Conservation (phyloP, 23 red algal genomes). For the Gracilaria gracilis region DNA sequence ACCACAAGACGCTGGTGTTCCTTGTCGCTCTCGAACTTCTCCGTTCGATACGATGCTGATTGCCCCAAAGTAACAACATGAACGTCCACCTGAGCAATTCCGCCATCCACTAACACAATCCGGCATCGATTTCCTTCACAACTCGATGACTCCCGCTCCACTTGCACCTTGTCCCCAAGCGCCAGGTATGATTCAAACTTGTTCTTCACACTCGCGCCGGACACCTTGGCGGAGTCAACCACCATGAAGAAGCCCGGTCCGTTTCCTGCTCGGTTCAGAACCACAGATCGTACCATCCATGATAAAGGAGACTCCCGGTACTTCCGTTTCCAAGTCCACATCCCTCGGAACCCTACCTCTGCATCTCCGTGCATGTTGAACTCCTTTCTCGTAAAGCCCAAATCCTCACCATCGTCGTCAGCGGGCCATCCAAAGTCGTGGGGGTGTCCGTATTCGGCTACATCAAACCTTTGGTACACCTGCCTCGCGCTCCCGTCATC, state of each 20-base stretch:
- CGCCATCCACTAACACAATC: constrained; percentile 31
- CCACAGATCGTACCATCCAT: constrained; percentile 39
- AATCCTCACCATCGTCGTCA: constrained; percentile 16
- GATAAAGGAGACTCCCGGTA: constrained; percentile 5
- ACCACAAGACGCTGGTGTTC: constrained; percentile 15
- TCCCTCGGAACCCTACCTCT: constrained; percentile 46
- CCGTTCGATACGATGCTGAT: not conserved
- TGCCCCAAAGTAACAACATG: constrained; percentile 12
- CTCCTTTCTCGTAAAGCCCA: not conserved
- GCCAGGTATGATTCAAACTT: constrained; percentile 59
- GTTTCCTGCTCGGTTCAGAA: constrained; percentile 10
- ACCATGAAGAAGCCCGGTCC: constrained; percentile 48
- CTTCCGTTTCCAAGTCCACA: constrained; percentile 50
- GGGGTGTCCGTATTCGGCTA: not conserved
- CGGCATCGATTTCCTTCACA: constrained; percentile 27
- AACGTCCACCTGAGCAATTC: constrained; percentile 22
- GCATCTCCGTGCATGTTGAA: constrained; percentile 50
- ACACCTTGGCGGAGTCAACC: constrained; percentile 22
- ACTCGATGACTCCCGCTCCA: constrained; percentile 17
- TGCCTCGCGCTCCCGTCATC: not conserved
- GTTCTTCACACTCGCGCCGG: not conserved
- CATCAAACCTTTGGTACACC: not conserved
- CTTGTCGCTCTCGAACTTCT: constrained; percentile 3
- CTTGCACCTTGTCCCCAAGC: constrained; percentile 32
- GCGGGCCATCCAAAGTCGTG: constrained; percentile 31